Conservation (phyloP, 1,284 basidiomycete genomes). For the Leucoagaricus sp. region DNA sequence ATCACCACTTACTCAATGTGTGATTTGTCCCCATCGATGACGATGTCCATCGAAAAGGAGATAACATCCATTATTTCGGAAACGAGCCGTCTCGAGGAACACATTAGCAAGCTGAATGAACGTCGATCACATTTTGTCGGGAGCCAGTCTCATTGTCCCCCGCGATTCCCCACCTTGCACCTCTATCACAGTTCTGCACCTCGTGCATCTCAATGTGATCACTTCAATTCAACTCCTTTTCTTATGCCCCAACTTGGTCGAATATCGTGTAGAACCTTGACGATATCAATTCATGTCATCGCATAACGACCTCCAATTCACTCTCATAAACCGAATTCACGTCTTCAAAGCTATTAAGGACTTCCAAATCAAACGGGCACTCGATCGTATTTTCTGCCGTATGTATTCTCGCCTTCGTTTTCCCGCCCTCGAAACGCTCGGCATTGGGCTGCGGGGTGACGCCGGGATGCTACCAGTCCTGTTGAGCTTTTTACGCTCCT, state of each 20-base stretch:
- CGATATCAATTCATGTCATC: neutral
- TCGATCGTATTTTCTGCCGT: neutral
- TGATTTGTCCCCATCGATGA: no score
- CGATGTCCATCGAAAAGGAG: no score
- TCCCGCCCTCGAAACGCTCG: neutral
- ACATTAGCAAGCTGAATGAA: no score
- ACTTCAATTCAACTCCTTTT: neutral
- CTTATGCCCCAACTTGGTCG: conserved; percentile 3
- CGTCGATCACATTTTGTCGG: neutral
- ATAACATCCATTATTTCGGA: no score
- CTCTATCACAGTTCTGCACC: neutral
- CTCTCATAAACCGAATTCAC: neutral
- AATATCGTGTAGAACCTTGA: neutral
- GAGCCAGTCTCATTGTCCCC: no score
- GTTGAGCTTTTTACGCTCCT: neutral
- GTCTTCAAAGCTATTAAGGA: neutral
- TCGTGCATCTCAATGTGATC: neutral
- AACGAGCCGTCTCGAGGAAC: no score
- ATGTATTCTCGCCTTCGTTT: neutral
- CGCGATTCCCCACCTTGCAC: neutral
- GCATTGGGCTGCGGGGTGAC: neutral
- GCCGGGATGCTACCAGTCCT: neutral
- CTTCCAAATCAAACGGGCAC: neutral
- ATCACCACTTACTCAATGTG: no score
- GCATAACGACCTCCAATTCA: neutral